Conservation (phyloP, 805 yeast species). For the Saccharomyces mikatae region DNA sequence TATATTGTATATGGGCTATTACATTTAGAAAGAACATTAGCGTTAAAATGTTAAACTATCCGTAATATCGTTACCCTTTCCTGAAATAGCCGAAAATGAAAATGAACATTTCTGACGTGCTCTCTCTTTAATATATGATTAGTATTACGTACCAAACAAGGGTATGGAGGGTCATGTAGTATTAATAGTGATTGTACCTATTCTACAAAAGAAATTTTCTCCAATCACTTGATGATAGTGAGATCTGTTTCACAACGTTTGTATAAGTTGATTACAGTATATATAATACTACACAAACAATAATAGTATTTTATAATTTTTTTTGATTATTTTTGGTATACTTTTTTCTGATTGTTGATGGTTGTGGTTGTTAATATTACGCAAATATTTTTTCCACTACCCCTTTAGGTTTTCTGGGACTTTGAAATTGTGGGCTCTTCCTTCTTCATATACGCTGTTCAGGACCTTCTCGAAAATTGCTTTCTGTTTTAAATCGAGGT, state of each 20-base stretch:
- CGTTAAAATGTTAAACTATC: not conserved
- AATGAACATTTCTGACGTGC: not conserved
- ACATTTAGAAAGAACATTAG: not conserved
- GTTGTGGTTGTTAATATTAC: not conserved
- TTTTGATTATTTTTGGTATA: not conserved
- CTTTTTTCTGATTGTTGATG: not conserved
- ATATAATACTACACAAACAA: not conserved
- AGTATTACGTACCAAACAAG: not conserved
- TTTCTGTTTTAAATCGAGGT: conserved; percentile 47
- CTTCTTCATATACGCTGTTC: conserved; percentile 63
- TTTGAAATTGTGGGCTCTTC: conserved; percentile 33
- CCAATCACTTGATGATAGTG: not conserved
- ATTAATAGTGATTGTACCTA: not conserved
- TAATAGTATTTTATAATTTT: not conserved
- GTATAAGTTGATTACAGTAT: not conserved
- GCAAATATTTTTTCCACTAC: not conserved
- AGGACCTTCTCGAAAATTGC: conserved; percentile 58
- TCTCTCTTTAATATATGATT: not conserved
- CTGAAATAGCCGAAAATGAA: not conserved
- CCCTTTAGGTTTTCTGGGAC: conserved; percentile 15
- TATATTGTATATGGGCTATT: not conserved
- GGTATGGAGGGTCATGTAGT: too few species aligned
- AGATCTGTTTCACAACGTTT: not conserved
- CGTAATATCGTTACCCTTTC: not conserved
- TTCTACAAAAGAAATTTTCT: not conserved